phyloP scores from a whole-genome alignment of 768 basidiomycete genomes.

The Rhodotorula graminis region DNA sequence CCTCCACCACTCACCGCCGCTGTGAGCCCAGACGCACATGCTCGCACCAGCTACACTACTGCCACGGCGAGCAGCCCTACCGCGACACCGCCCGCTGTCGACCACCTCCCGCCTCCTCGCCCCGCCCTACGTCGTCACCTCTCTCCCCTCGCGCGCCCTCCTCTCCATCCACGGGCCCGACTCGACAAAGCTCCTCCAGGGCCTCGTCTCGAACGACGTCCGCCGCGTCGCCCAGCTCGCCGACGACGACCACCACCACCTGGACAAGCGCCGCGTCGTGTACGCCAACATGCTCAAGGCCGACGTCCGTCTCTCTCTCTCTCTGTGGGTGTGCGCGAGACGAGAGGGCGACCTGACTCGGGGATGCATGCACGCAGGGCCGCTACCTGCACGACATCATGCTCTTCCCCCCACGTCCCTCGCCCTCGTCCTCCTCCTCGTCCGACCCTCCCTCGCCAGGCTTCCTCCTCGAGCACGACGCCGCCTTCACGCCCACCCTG shows the following conservation, averaged over 20 bases:
- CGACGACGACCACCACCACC: neutral
- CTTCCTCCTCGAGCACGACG: constrained; percentile 41
- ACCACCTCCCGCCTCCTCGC: neutral
- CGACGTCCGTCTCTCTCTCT: constrained; percentile 19
- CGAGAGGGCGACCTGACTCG: neutral
- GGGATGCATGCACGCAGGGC: constrained; percentile 55
- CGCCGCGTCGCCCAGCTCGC: neutral
- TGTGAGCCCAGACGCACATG: neutral
- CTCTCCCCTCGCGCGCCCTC: constrained; percentile 19
- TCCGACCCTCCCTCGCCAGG: constrained; percentile 46
- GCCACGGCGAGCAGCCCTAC: neutral
- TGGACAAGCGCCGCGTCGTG: constrained; percentile 16
- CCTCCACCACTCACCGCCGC: no score
- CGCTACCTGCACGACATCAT: constrained; percentile 85
- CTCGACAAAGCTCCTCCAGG: constrained; percentile 41
- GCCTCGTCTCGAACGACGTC: constrained; percentile 42
- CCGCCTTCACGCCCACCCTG: constrained; percentile 51
- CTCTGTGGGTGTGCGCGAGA: no score
- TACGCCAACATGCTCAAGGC: constrained; percentile 39
- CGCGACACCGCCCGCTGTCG: neutral
- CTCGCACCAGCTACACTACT: neutral
- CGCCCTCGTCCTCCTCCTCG: constrained; percentile 43
- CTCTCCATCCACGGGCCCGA: constrained; percentile 35
- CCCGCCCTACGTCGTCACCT: constrained; percentile 15
- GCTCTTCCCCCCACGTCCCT: constrained; percentile 61